phyloP scores from a whole-genome alignment of 2,329 filamentous ascomycete species.

The Cephalotrichum gorgonifer region DNA sequence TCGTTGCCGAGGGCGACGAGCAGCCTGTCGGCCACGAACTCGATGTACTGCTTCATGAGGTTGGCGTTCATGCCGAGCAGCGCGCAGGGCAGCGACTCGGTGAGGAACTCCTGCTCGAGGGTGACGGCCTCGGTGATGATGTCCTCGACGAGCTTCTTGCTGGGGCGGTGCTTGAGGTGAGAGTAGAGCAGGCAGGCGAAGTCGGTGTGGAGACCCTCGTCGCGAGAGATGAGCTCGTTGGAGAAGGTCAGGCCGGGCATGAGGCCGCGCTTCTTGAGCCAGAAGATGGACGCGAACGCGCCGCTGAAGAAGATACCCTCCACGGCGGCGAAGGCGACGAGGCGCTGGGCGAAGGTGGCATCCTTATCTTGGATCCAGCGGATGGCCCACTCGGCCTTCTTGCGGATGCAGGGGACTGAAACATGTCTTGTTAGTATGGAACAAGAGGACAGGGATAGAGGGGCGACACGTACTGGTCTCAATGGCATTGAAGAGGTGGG shows the following conservation, averaged over 20 bases:
- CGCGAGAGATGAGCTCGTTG: conserved; percentile 98
- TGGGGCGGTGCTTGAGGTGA: conserved; percentile 87
- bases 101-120: conserved; percentile 97
- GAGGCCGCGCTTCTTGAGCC: conserved; percentile 99
- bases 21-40: conserved; percentile 96
- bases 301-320: conserved; percentile 99
- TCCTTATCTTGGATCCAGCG: conserved; percentile 89
- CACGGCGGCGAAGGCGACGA: conserved; percentile 93
- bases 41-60: conserved; percentile 99
- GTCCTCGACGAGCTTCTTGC: conserved; percentile 66
- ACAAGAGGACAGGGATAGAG: neutral
- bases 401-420: conserved; percentile 85
- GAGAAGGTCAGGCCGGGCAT: conserved; percentile 99
- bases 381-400: conserved; percentile 98
- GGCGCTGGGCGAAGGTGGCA: conserved; percentile 88
- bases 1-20: conserved; percentile 87
- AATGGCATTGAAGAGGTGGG: conserved; percentile 95
- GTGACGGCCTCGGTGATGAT: conserved; percentile 90
- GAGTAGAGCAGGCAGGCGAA: conserved; percentile 97
- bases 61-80: conserved; percentile 95
- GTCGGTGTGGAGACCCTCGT: conserved; percentile 98
- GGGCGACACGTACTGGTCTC: conserved; percentile 71
- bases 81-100: conserved; percentile 83
- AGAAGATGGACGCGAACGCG: conserved; percentile 98
- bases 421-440: conserved; percentile 9